Conservation (phyloP, 306 rosid species). For the Trichosanthes cucumerina region DNA sequence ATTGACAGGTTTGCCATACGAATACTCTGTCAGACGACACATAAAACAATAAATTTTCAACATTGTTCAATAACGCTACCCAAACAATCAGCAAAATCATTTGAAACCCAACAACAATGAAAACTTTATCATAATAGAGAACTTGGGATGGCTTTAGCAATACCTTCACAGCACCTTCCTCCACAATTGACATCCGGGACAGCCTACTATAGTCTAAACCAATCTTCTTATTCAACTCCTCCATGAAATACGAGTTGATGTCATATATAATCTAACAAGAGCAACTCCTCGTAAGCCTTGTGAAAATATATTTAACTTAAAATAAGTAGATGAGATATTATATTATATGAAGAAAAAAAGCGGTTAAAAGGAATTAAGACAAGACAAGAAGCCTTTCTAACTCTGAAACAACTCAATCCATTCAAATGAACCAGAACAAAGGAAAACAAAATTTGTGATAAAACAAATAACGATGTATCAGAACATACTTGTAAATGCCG, state of each 20-base stretch:
- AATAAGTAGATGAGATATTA: not conserved
- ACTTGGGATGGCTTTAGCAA: constrained; percentile 4
- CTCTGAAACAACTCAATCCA: not conserved
- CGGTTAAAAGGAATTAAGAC: not conserved
- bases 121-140: constrained; percentile 3
- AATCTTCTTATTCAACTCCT: constrained; percentile 60
- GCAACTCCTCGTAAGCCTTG: not conserved
- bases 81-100: not conserved
- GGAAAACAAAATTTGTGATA: not conserved
- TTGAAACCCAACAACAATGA: not conserved
- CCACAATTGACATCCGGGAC: constrained; percentile 61
- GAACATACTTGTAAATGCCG: constrained; percentile 58
- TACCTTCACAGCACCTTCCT: constrained; percentile 67
- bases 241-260: constrained; percentile 45
- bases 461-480: not conserved
- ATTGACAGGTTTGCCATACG: constrained; percentile 54
- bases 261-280: constrained; percentile 51
- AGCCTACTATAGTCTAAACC: constrained; percentile 53
- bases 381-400: not conserved
- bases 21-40: constrained; percentile 47
- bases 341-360: constrained; percentile 18
- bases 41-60: not conserved
- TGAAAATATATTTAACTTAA: not conserved
- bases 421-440: not conserved
- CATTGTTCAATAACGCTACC: not conserved